A percentile compares a stretch with the other conserved stretches of the same genome.
Evolutionary conservation across 495 filamentous ascomycete genomes (phyloP).

Genomic region (Aspergillus saccharolyticus): DNA sequence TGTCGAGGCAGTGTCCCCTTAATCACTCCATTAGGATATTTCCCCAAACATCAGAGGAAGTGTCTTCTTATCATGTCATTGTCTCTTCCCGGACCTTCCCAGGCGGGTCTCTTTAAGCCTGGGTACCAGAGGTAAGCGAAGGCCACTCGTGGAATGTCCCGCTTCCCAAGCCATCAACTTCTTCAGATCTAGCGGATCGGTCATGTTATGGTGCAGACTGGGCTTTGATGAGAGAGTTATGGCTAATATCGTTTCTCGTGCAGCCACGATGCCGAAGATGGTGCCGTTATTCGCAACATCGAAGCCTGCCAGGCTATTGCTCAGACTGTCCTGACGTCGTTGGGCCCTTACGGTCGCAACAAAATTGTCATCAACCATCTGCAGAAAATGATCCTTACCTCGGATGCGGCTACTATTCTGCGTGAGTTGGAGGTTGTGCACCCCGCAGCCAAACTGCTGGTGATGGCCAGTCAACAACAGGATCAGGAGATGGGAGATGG

Average conservation of each 20-base stretch:
- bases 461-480: slow-evolving; percentile 99
- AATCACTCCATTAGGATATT: slow-evolving; percentile 23
- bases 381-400: slow-evolving; percentile 99
- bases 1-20: slow-evolving; percentile 18
- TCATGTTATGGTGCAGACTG: neutral
- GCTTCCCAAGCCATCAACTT: slow-evolving; percentile 25
- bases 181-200: slow-evolving; percentile 1
- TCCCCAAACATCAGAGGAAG: slow-evolving; percentile 21
- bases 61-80: slow-evolving; percentile 71
- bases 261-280: slow-evolving; percentile 98
- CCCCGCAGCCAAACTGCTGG: slow-evolving; percentile 94
- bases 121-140: slow-evolving; percentile 86
- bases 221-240: neutral
- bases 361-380: slow-evolving; percentile 99
- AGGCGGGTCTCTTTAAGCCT: slow-evolving; percentile 88
- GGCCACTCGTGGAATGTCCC: slow-evolving; percentile 25
- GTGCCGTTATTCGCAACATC: slow-evolving; percentile 96
- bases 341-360: slow-evolving; percentile 96
- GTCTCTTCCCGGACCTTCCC: slow-evolving; percentile 87
- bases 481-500: slow-evolving; percentile 99
- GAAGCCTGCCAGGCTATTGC: slow-evolving; percentile 97
- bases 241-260: slow-evolving; percentile 11
- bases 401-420: slow-evolving; percentile 94
- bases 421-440: slow-evolving; percentile 98
- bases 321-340: slow-evolving; percentile 90